Conservation (phyloP, 2,329 filamentous ascomycete genomes). For the Amphichorda felina region DNA sequence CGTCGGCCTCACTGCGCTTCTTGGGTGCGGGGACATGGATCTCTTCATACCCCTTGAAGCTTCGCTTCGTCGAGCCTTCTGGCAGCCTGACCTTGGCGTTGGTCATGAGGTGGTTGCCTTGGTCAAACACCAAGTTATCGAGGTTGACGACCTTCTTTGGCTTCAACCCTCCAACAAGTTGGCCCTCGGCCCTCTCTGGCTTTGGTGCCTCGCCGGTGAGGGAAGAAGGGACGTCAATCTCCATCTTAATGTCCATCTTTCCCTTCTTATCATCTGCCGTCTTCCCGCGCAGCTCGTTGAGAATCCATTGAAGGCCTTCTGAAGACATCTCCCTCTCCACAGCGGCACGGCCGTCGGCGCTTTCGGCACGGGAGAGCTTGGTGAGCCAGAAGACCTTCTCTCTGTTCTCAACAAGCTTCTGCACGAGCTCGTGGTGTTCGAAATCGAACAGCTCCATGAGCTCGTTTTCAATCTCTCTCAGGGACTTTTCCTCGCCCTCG, state of each 20-base stretch:
- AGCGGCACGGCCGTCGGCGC: conserved; percentile 60
- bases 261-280: conserved; percentile 46
- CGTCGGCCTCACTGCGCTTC: conserved; percentile 68
- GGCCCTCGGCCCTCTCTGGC: conserved; percentile 49
- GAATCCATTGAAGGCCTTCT: conserved; percentile 72
- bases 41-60: conserved; percentile 97
- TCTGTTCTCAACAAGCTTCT: conserved; percentile 80
- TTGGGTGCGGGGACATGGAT: conserved; percentile 94
- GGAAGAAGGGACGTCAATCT: conserved; percentile 63
- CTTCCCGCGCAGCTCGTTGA: conserved; percentile 79
- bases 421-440: conserved; percentile 85
- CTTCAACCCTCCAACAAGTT: conserved; percentile 70
- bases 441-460: conserved; percentile 98
- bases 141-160: conserved; percentile 84
- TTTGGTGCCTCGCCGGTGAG: conserved; percentile 38
- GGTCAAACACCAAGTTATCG: conserved; percentile 92
- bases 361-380: conserved; percentile 69
- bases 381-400: conserved; percentile 96
- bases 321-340: conserved; percentile 88
- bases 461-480: conserved; percentile 95
- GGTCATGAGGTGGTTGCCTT: conserved; percentile 99
- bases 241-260: conserved; percentile 88
- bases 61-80: conserved; percentile 86
- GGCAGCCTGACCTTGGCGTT: conserved; percentile 91
- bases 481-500: conserved; percentile 69